Conservation (phyloP, 1,139 yeast species). For the Wickerhamomyces sp. region DNA sequence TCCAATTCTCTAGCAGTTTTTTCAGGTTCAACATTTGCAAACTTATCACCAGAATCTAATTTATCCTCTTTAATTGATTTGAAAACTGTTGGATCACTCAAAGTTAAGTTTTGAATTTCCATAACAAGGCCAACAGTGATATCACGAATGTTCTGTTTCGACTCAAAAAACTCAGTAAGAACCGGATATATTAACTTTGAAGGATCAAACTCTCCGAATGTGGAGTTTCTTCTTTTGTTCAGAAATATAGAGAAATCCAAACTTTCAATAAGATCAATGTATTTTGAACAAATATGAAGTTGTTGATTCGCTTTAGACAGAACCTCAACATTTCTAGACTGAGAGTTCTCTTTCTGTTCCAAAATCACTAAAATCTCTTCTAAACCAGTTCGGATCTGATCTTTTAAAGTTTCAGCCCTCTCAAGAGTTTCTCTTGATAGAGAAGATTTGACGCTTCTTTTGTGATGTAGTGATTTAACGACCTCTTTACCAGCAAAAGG, state of each 20-base stretch:
- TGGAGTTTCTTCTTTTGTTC: constrained; percentile 12
- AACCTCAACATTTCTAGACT: constrained; percentile 50
- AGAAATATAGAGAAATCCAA: constrained; percentile 48
- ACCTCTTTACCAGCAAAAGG: constrained; percentile 25
- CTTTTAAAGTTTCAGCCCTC: constrained; percentile 33
- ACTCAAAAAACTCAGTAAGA: constrained; percentile 67
- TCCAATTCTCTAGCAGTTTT: constrained; percentile 47
- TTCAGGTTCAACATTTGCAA: constrained; percentile 41
- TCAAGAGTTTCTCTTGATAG: constrained; percentile 47
- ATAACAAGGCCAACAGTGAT: constrained; percentile 55
- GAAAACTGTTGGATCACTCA: constrained; percentile 72
- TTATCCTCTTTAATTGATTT: constrained; percentile 53
- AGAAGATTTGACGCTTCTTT: constrained; percentile 36
- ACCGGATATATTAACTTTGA: constrained; percentile 52
- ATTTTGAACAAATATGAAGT: constrained; percentile 44
- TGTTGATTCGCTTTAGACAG: constrained; percentile 50
- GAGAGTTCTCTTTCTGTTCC: constrained; percentile 27
- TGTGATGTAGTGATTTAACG: constrained; percentile 20
- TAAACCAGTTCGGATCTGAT: constrained; percentile 37
- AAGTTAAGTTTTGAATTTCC: constrained; percentile 66
- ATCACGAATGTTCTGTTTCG: constrained; percentile 72
- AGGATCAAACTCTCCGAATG: constrained; percentile 21
- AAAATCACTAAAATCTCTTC: constrained; percentile 39
- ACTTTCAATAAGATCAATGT: constrained; percentile 53
- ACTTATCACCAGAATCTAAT: constrained; percentile 39